Percentiles rank a stretch among this genome's conserved stretches.
These are phyloP conservation scores for Stevia rebaudiana DNA, from an alignment of 140 eudicot genomes.

Conservation along the genomic window DNA sequence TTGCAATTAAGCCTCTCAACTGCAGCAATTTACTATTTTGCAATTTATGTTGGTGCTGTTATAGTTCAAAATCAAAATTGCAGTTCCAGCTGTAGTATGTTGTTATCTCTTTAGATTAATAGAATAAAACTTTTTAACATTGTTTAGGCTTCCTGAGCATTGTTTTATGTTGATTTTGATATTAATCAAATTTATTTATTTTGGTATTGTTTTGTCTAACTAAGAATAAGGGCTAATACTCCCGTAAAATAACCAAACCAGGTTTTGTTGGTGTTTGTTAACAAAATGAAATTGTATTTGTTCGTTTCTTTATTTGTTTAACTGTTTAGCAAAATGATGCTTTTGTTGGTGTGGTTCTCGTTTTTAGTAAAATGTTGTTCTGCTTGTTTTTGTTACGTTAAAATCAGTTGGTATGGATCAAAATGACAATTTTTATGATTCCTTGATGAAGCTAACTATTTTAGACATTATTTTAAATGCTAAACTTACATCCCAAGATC, in stretches of 20 bases:
- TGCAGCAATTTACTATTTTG: conserved; percentile 25
- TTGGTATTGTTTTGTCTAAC: background rate
- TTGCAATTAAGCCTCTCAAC: conserved; percentile 13
- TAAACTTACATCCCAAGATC: no score
- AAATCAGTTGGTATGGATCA: no score
- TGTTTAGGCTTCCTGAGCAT: conserved; percentile 13
- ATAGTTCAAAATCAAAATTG: conserved; percentile 7
- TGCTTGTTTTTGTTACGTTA: no score
- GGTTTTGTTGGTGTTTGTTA: background rate
- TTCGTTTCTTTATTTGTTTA: background rate
- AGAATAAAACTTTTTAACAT: conserved; percentile 13
- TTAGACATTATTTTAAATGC: no score
- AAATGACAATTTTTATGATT: no score
- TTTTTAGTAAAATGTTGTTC: background rate
- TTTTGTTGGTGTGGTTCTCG: background rate
- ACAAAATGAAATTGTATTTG: background rate
- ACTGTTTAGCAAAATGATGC: background rate
- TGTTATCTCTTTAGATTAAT: conserved; percentile 23
- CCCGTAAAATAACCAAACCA: background rate
- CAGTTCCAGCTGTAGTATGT: conserved; percentile 22
- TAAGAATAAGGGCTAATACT: background rate
- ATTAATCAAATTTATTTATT: background rate
- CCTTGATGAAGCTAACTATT: no score
- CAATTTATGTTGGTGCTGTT: conserved; percentile 26
- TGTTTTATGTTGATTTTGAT: conserved; percentile 14